A percentile compares a stretch with the other conserved stretches of the same genome.
Evolutionary conservation across 2,329 filamentous ascomycete species (phyloP).

Genomic region (Gnomoniopsis smithogilvyi): DNA sequence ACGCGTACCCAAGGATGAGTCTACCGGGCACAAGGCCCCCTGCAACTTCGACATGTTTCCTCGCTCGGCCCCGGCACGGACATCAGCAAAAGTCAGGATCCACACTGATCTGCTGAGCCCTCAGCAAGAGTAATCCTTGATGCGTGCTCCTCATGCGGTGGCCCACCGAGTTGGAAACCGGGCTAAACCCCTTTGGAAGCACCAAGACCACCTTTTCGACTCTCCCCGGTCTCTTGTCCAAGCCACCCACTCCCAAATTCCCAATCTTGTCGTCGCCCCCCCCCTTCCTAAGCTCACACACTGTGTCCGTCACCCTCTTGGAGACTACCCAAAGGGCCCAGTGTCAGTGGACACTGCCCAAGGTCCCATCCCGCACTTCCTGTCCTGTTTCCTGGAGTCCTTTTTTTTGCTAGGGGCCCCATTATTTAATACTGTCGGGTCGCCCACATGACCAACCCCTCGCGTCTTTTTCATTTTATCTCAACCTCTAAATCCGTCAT

Average conservation of each 20-base stretch:
- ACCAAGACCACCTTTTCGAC: not conserved
- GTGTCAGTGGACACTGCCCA: slow-evolving; percentile 1
- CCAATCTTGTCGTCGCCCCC: not conserved
- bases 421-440: slow-evolving; percentile 19
- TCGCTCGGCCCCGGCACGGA: not conserved
- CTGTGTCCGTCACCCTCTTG: not conserved
- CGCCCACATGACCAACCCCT: slow-evolving; percentile 14
- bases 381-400: not conserved
- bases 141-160: not conserved
- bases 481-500: slow-evolving; percentile 19
- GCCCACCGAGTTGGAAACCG: not conserved
- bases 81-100: not conserved
- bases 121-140: not conserved
- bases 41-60: no score
- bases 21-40: no score
- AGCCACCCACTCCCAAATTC: not conserved
- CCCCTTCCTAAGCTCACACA: not conserved
- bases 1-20: no score
- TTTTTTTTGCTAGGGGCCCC: not conserved
- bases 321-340: not conserved
- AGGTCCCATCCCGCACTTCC: slow-evolving; percentile 1
- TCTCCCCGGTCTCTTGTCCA: not conserved
- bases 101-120: not conserved
- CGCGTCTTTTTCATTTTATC: slow-evolving; percentile 12
- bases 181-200: not conserved